phyloP scores from a whole-genome alignment of 2,329 filamentous ascomycete species.

The Chaetomium sp. region DNA sequence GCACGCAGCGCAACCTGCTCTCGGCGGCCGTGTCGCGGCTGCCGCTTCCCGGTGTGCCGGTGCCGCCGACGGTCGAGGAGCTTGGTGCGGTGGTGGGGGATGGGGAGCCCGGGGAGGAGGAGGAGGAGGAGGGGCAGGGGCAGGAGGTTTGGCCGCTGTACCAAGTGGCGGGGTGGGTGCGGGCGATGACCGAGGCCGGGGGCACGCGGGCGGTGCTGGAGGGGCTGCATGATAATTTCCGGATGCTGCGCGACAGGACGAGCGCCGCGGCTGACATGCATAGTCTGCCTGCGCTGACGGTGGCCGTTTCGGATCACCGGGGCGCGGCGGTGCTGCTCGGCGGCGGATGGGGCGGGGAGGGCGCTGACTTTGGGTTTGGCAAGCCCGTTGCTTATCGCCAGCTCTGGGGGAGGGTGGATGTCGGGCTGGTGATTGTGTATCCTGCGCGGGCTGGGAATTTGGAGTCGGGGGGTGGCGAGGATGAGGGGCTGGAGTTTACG shows the following conservation, averaged over 20 bases:
- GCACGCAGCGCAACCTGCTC: neutral
- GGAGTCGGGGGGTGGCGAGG: neutral
- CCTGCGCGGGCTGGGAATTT: neutral
- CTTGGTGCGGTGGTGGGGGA: neutral
- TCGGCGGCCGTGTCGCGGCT: neutral
- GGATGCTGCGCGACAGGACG: neutral
- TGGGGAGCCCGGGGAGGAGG: neutral
- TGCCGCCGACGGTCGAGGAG: neutral
- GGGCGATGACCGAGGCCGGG: neutral
- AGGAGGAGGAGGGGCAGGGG: neutral
- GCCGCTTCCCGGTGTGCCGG: neutral
- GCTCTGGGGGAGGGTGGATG: neutral
- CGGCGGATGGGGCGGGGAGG: neutral
- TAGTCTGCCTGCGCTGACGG: neutral
- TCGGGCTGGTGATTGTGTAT: neutral
- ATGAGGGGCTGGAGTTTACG: conserved; percentile 3
- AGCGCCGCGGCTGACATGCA: neutral
- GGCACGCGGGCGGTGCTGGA: neutral
- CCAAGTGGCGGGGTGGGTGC: neutral
- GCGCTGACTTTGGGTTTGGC: conserved; percentile 1
- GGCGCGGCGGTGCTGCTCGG: neutral
- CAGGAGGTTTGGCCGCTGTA: neutral
- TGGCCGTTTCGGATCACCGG: neutral
- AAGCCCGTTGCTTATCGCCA: neutral
- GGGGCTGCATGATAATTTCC: neutral